Evolutionary conservation across 2,329 filamentous ascomycete species (phyloP), one percentile per base, ranked within the genome.

Genomic region (Hirsutella minnesotensis): DNA sequence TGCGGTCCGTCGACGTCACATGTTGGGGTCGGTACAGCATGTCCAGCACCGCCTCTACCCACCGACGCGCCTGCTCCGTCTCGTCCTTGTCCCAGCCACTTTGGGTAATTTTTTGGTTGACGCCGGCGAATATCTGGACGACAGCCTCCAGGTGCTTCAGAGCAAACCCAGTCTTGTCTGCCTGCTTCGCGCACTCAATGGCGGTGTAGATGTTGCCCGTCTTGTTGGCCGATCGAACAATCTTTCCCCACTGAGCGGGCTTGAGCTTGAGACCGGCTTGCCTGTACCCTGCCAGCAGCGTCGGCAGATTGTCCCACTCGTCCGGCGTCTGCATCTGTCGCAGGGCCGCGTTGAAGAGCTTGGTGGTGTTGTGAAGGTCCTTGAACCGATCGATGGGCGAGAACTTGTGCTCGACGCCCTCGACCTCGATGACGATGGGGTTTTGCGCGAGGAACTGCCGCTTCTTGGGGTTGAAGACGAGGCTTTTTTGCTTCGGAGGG

Each of bases 381-480:
- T 46, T 58, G 48, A 63, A 48, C n/a, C 49, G 55, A 57, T 75
- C 56, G 44, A 69, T 58, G 53, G 69, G 60, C 39, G 60, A 58
- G 60, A 78, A 78, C 49, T 65, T 68, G 57, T 73, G 57, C 48
- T 73, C 61, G 45, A 76, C 64, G 51, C 68, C 76, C 46, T 75
- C 74, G 49, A 83, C 67, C 49, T 78, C 72, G 48, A 80, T 71
- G 46, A 66, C 64, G 47, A 79, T 66, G 31, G 76, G 73, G 54
- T 79, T 74, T 30, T 64, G 60, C 46, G 70, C 61, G 34, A 83
- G 68, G 45, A 59, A 59, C 48, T 68, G 60, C 49, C 65, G 61
- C 57, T 69, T 64, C 47, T 66, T 68, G 13, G 55, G 48, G 45
- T 65, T 62, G 61, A 68, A 72, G 51, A 83, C 60, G 46, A 73